Evolutionary conservation across 352 stramenopile species (phyloP).

Genomic region (Pythium catenulatum): DNA sequence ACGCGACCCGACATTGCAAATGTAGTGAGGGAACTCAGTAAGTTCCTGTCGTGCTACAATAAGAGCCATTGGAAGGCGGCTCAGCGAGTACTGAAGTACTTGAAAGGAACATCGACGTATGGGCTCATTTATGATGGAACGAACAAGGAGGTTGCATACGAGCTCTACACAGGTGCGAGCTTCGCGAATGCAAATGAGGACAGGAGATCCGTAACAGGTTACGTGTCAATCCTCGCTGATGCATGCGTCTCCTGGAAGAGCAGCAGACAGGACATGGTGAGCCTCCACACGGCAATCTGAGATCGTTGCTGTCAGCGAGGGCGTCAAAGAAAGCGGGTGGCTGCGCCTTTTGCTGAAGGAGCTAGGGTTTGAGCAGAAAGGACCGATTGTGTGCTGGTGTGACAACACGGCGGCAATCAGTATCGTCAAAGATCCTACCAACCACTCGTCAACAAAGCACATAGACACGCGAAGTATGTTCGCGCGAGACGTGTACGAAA

Average conservation of each 20-base stretch:
- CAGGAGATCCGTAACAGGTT: slow-evolving; percentile 35
- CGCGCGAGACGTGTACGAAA: no score
- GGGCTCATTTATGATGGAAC: background rate
- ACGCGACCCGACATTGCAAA: slow-evolving; percentile 62
- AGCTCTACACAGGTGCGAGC: slow-evolving; percentile 33
- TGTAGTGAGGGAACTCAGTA: slow-evolving; percentile 57
- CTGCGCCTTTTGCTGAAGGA: background rate
- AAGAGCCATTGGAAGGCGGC: slow-evolving; percentile 53
- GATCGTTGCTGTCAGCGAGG: background rate
- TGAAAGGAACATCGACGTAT: slow-evolving; percentile 24
- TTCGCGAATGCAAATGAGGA: slow-evolving; percentile 26
- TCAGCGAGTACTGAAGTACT: slow-evolving; percentile 48
- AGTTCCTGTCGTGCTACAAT: slow-evolving; percentile 65
- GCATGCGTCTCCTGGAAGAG: slow-evolving; percentile 31
- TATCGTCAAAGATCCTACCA: background rate
- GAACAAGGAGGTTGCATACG: slow-evolving; percentile 14
- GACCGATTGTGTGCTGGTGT: background rate
- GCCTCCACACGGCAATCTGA: background rate
- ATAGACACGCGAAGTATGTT: no score
- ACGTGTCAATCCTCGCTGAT: slow-evolving; percentile 35
- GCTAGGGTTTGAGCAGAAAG: background rate
- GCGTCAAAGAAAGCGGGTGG: background rate
- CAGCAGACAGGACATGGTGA: background rate
- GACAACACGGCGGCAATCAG: slow-evolving; percentile 17
- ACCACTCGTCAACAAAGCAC: background rate